phyloP scores from a whole-genome alignment of 441 rosid genomes.

The Raphanus hybrid region DNA sequence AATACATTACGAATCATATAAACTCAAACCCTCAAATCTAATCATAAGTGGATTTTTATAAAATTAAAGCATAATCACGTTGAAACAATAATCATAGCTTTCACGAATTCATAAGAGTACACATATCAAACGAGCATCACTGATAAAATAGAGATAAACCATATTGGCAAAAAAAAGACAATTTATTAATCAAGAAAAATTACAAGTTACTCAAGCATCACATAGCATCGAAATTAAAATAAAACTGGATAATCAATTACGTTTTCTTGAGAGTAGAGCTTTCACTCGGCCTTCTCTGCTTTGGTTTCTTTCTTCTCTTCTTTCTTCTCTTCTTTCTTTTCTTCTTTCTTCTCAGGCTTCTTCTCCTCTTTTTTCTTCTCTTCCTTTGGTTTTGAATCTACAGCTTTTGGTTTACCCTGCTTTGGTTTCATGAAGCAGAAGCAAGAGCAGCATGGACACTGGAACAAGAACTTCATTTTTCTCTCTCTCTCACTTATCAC shows the following conservation, averaged over 20 bases:
- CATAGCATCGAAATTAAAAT: not conserved
- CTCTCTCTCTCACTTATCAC: constrained; percentile 32
- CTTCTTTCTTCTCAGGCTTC: constrained; percentile 10
- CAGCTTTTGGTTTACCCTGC: constrained; percentile 63
- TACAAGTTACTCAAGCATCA: constrained; percentile 18
- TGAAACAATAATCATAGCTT: not conserved
- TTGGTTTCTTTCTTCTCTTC: constrained; percentile 31
- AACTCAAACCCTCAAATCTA: not conserved
- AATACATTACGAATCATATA: constrained; percentile 5
- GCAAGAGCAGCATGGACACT: constrained; percentile 95
- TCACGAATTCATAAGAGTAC: too few relatives aligned
- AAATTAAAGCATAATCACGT: not conserved
- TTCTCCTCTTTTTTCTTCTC: constrained; percentile 39
- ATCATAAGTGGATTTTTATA: not conserved
- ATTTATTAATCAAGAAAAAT: not conserved
- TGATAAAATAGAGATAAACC: constrained; percentile 4
- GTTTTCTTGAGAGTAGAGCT: not conserved
- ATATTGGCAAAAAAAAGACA: not conserved
- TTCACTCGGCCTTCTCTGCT: constrained; percentile 36
- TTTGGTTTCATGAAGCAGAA: constrained; percentile 94
- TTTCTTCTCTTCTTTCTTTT: constrained; percentile 31
- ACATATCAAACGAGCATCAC: not conserved
- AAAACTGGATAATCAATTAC: constrained; percentile 20
- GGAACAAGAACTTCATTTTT: constrained; percentile 93
- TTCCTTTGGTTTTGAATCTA: constrained; percentile 43